Conservation (phyloP, 2,329 filamentous ascomycete species). For the Fusarium staphyleae region DNA sequence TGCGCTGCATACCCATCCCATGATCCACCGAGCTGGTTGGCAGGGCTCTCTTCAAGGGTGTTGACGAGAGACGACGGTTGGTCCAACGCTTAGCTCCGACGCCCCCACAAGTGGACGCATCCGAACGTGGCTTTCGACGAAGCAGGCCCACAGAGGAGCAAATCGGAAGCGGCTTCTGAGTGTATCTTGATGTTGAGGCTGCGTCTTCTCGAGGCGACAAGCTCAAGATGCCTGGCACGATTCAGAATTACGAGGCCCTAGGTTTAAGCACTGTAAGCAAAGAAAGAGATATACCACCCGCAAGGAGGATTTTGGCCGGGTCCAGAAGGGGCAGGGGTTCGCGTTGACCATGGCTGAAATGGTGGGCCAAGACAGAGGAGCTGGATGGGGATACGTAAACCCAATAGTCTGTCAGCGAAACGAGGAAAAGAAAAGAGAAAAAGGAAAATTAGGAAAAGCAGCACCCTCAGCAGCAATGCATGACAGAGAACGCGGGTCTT, state of each 20-base stretch:
- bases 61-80: slow-evolving; percentile 26
- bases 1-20: slow-evolving; percentile 33
- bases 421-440: slow-evolving; percentile 26
- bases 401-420: slow-evolving; percentile 28
- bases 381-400: slow-evolving; percentile 15
- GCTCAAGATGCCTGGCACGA: slow-evolving; percentile 2
- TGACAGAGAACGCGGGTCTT: slow-evolving; percentile 29
- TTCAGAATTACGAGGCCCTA: slow-evolving; percentile 1
- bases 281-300: slow-evolving; percentile 5
- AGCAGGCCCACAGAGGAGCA: slow-evolving; percentile 19
- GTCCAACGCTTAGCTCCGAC: slow-evolving; percentile 36
- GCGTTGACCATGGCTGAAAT: slow-evolving; percentile 34
- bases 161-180: slow-evolving; percentile 19
- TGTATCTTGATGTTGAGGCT: slow-evolving; percentile 4
- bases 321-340: slow-evolving; percentile 25
- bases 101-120: slow-evolving; percentile 28
- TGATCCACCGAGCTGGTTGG: slow-evolving; percentile 39
- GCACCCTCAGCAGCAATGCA: slow-evolving; percentile 26
- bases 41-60: slow-evolving; percentile 38
- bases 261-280: slow-evolving; percentile 5
- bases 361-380: slow-evolving; percentile 33
- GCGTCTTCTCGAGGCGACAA: slow-evolving; percentile 5
- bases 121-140: slow-evolving; percentile 25
- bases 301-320: slow-evolving; percentile 16
- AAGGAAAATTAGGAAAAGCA: slow-evolving; percentile 29